Evolutionary conservation across 2,329 filamentous ascomycete species (phyloP).

Genomic region (Aspergillus udagawae): DNA sequence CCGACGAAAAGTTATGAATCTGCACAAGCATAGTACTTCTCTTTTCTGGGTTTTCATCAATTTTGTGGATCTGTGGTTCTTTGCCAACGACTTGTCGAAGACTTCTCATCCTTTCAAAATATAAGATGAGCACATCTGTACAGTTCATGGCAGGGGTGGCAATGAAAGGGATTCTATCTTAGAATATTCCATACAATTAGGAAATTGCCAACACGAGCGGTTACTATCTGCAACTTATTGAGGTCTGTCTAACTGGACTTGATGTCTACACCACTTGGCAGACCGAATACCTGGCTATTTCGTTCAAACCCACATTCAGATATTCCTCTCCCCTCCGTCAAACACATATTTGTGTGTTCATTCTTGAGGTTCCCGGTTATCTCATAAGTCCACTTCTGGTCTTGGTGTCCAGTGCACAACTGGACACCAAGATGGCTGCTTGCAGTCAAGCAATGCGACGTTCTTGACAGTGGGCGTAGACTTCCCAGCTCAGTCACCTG

Average conservation of each 20-base stretch:
- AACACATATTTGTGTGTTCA: constrained; percentile 28
- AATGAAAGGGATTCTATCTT: not conserved
- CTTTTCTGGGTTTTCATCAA: too few relatives aligned
- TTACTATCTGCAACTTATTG: not conserved
- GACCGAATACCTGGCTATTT: constrained; percentile 46
- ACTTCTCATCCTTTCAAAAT: too few relatives aligned
- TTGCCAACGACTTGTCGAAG: not conserved
- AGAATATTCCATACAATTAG: not conserved
- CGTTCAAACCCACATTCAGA: constrained; percentile 34
- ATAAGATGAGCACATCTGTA: too few relatives aligned
- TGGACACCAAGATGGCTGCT: constrained; percentile 12
- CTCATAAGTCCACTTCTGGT: constrained; percentile 43
- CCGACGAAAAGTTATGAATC: not conserved
- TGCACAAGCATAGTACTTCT: not conserved
- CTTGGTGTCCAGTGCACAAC: constrained; percentile 15
- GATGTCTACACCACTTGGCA: constrained; percentile 39
- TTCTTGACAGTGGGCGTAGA: constrained; percentile 37
- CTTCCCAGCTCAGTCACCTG: constrained; percentile 28
- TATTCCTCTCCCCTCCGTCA: constrained; percentile 36
- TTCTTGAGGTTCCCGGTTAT: constrained; percentile 44
- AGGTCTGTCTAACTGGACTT: not conserved
- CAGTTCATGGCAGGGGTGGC: too few relatives aligned
- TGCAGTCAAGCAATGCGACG: constrained; percentile 31
- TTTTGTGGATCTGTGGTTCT: not conserved
- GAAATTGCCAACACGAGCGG: not conserved